Conservation (phyloP, 345 rosid genomes). For the Rhodamnia rubescens region DNA sequence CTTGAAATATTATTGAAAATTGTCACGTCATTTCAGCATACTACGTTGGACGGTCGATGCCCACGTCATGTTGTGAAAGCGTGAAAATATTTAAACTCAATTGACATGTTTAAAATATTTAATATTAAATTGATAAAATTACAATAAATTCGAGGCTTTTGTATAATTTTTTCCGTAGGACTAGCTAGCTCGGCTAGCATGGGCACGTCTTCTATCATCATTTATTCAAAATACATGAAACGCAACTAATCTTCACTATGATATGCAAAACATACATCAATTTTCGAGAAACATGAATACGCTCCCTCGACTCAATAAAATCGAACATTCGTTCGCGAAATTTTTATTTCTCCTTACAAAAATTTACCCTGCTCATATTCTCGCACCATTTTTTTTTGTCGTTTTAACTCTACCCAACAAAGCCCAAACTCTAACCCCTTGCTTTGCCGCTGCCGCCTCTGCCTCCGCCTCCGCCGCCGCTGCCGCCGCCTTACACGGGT, state of each 20-base stretch:
- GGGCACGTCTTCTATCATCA: background rate
- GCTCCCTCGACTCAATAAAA: background rate
- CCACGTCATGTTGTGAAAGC: too few species aligned
- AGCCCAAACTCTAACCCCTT: background rate
- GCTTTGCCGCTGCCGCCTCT: background rate
- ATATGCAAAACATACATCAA: background rate
- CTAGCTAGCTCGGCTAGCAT: background rate
- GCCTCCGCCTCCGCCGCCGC: background rate
- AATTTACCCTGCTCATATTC: background rate
- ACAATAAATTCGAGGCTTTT: too few species aligned
- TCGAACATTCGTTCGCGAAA: background rate
- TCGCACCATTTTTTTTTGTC: background rate
- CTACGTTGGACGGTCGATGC: too few species aligned
- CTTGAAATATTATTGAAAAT: too few species aligned
- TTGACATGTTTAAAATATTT: too few species aligned
- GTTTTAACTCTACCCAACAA: background rate
- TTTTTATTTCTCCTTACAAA: background rate
- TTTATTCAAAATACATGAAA: background rate
- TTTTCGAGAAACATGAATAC: background rate
- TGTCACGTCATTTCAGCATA: too few species aligned
- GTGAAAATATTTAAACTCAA: too few species aligned
- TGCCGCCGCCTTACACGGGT: background rate
- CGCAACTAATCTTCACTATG: background rate
- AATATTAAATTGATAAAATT: too few species aligned
- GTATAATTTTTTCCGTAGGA: too few species aligned